phyloP scores from a whole-genome alignment of 345 rosid species.

The Firmiana major region DNA sequence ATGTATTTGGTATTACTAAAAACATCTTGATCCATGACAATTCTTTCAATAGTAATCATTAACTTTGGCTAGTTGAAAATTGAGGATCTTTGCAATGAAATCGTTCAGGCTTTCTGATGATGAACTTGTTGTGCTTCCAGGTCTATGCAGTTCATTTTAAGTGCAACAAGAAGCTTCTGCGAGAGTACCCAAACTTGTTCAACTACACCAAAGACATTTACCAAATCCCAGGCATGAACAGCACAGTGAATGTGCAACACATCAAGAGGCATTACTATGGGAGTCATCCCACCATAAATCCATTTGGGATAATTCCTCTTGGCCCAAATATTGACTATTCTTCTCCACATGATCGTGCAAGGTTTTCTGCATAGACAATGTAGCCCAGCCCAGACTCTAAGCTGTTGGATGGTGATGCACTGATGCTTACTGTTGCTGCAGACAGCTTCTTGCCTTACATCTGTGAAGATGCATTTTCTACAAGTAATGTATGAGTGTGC shows the following conservation, averaged over 20 bases:
- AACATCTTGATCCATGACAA: background rate
- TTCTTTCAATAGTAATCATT: background rate
- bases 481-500: no score
- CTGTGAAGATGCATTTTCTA: background rate
- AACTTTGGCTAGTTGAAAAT: background rate
- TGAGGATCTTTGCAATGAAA: background rate
- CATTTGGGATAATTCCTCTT: constrained; percentile 54
- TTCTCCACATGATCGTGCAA: constrained; percentile 53
- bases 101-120: background rate
- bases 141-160: constrained; percentile 76
- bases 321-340: constrained; percentile 65
- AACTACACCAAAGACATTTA: constrained; percentile 64
- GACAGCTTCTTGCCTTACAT: background rate
- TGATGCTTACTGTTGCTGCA: background rate
- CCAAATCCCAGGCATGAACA: constrained; percentile 55
- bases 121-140: constrained; percentile 23
- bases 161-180: constrained; percentile 71
- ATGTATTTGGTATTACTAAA: background rate
- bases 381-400: background rate
- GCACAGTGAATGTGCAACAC: constrained; percentile 61
- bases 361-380: constrained; percentile 30
- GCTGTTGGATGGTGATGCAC: background rate
- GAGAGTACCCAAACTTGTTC: constrained; percentile 68
- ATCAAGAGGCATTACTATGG: constrained; percentile 77
- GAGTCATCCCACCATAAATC: constrained; percentile 70